phyloP scores from a whole-genome alignment of 352 stramenopile genomes.

The Stramenopiles sp. region DNA sequence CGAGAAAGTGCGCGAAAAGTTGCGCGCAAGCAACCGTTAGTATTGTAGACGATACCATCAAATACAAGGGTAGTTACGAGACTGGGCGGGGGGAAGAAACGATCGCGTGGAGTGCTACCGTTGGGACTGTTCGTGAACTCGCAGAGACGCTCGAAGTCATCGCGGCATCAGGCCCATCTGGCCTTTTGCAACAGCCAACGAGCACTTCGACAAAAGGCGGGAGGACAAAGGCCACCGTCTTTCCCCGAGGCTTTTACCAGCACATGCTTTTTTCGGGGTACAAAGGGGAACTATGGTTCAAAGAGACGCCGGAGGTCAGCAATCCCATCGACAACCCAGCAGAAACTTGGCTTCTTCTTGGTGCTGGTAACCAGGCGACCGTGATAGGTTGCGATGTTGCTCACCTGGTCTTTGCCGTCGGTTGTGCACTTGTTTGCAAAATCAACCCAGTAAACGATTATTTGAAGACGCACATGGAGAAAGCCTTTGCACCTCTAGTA shows the following conservation, averaged over 20 bases:
- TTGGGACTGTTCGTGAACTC: not conserved
- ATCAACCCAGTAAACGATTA: slow-evolving; percentile 7
- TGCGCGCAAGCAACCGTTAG: not conserved
- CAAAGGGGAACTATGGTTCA: not conserved
- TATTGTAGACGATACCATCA: not conserved
- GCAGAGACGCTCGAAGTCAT: not conserved
- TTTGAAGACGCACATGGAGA: not conserved
- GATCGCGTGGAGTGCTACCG: not conserved
- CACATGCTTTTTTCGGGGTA: not conserved
- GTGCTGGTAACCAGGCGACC: not conserved
- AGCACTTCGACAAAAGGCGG: not conserved
- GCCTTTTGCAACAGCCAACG: not conserved
- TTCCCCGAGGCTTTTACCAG: not conserved
- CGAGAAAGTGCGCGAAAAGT: not conserved
- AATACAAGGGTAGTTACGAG: not conserved
- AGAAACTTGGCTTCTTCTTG: not conserved
- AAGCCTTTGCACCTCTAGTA: not conserved
- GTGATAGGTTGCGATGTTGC: not conserved
- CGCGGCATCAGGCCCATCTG: not conserved
- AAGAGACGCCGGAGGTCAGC: not conserved
- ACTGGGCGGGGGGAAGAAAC: not conserved
- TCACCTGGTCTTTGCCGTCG: not conserved
- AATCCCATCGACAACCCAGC: not conserved
- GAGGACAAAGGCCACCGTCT: not conserved
- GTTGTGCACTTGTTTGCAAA: not conserved